Percentiles rank a stretch among this genome's conserved stretches.
These are phyloP conservation scores for Kazachstania bromeliacearum DNA, from an alignment of 805 yeast species.

Conservation along the genomic window DNA sequence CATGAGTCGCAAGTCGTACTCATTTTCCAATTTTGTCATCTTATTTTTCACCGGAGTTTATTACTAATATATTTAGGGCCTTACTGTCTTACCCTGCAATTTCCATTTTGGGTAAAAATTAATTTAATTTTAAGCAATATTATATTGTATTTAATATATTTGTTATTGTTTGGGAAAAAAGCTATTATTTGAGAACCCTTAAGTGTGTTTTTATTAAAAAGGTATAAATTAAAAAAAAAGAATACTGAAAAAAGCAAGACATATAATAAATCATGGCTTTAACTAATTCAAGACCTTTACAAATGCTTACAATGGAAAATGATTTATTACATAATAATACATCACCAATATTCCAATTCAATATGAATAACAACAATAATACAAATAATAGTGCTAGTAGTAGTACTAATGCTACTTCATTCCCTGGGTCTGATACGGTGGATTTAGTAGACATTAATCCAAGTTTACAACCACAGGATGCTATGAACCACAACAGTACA, in stretches of 20 bases:
- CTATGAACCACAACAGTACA: neutral
- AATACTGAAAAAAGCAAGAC: neutral
- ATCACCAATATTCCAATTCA: constrained; percentile 28
- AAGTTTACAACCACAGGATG: neutral
- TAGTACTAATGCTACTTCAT: constrained; percentile 2
- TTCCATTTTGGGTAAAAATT: neutral
- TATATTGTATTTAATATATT: no score
- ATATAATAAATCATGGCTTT: constrained; percentile 41
- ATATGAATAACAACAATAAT: constrained; percentile 12
- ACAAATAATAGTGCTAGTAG: neutral
- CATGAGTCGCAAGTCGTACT: no score
- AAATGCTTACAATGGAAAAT: constrained; percentile 35
- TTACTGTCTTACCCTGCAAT: no score
- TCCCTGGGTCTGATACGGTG: constrained; percentile 12
- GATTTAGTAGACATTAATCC: constrained; percentile 17
- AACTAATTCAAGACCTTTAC: constrained; percentile 58
- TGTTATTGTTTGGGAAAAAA: no score
- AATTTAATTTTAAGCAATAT: no score
- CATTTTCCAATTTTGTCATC: no score
- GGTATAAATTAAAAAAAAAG: neutral
- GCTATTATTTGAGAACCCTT: no score
- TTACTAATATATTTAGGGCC: no score
- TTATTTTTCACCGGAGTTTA: no score
- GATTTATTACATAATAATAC: constrained; percentile 26
- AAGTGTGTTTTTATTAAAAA: no score